Base-by-base conservation (phyloP, 768 basidiomycete genomes). In the Sarcomyxa edulis region DNA sequence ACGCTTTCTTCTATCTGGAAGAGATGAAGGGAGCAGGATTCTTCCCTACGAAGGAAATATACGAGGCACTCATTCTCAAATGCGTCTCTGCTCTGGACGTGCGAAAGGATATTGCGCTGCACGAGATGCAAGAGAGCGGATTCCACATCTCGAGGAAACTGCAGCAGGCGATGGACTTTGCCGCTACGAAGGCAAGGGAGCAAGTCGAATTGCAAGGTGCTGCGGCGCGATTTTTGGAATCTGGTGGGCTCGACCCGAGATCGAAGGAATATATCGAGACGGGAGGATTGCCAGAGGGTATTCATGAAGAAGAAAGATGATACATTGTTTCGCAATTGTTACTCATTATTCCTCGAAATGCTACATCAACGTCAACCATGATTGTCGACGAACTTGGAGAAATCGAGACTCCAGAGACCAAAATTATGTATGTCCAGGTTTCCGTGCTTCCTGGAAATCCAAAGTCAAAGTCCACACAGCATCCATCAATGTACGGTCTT, bases 1-100 rank as follows among this genome's bases (percentile, higher is more conserved):
- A 90, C 44, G 87, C 89, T 0, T 93, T 93, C 62, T 81, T 79
- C 53, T 91, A 88, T 59, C 70, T 95, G 22, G 89, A 92, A 55
- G 84, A 87, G 64, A 88, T 90, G 84, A 92, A 93, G 57, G 60
- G 67, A 1, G 71, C 69, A 24, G 65, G 65, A 7, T 14, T 37
- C 25, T 49, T 64, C n/a, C 87, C 90, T 1, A 55, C 73, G 7
- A 50, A 50, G 18, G 50, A 51, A 2, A 59, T 82, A 21, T 93
- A 93, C 58, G 68, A 73, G 23, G 62, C 64, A 2, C 60, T 93
- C 41, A 59, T 81, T 29, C 63, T 66, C 32, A 80, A 69, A 48
- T 90, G 85, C 48, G 54, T 77, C 10, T 45, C 51, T 12, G 56
- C 58, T 14, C 65, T 65, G 43, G 91, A 94, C 53, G 48, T 67